Evolutionary conservation across 441 rosid genomes (phyloP).

Genomic region (Croton setiger): DNA sequence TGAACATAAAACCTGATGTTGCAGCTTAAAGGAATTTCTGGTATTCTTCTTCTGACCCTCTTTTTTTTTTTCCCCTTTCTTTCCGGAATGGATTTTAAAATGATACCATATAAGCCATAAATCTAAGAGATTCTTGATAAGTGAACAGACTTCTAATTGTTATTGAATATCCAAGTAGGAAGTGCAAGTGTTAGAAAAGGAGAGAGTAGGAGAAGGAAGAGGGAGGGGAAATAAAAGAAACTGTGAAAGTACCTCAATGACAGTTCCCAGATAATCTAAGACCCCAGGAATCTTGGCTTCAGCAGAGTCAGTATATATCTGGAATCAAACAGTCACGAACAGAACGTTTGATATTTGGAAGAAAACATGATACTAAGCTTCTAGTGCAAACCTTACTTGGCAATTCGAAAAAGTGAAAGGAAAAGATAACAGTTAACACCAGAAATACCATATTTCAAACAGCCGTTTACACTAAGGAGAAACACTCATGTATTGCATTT

Average conservation of each 20-base stretch:
- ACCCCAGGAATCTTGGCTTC: conserved; percentile 95
- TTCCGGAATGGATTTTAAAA: too few species aligned
- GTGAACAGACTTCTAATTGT: too few species aligned
- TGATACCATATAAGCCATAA: too few species aligned
- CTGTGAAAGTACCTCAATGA: conserved; percentile 62
- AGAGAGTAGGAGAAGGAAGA: not conserved
- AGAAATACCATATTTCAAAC: not conserved
- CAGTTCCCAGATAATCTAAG: conserved; percentile 75
- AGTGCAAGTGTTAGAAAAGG: too few species aligned
- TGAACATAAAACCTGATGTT: too few species aligned
- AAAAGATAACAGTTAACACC: not conserved
- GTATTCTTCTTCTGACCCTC: too few species aligned
- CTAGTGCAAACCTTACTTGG: not conserved
- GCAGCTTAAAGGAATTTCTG: too few species aligned
- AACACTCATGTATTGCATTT: not conserved
- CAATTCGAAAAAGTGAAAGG: not conserved
- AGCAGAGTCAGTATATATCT: conserved; percentile 95
- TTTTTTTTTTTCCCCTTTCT: too few species aligned
- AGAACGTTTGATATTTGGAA: not conserved
- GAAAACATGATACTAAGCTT: not conserved
- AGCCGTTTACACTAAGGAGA: not conserved
- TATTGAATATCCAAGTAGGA: too few species aligned
- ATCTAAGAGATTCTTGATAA: too few species aligned
- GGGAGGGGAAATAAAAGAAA: not conserved
- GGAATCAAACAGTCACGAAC: conserved; percentile 19